phyloP scores from a whole-genome alignment of 805 yeast species.

The Kuraishia cidri region DNA sequence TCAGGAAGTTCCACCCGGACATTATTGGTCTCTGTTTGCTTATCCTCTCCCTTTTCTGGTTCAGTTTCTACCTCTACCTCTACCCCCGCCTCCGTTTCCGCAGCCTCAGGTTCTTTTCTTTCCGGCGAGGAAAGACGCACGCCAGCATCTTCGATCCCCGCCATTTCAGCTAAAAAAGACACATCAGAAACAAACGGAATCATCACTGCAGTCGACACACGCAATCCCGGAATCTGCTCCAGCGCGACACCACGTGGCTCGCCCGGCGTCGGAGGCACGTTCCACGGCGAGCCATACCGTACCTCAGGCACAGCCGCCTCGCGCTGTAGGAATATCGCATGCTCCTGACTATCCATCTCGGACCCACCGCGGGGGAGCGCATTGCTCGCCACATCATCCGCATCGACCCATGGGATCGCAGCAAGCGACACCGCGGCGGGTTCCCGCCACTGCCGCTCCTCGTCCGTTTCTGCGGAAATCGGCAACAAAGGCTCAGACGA shows the following conservation, averaged over 20 bases:
- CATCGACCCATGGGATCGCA: slow-evolving; percentile 2
- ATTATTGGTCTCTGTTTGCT: no score
- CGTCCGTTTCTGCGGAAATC: neutral
- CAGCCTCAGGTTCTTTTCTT: no score
- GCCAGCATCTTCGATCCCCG: no score
- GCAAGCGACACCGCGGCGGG: neutral
- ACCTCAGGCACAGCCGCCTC: neutral
- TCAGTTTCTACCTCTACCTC: no score
- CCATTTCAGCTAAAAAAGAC: no score
- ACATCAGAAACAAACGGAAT: no score
- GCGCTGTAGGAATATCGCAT: neutral
- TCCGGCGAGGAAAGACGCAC: no score
- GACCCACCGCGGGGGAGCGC: neutral
- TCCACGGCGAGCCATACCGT: neutral
- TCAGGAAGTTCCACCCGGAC: no score
- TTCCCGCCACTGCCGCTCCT: slow-evolving; percentile 2
- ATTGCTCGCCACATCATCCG: neutral
- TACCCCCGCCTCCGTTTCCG: no score
- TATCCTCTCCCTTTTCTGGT: no score
- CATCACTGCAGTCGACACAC: no score
- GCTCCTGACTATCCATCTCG: slow-evolving; percentile 1
- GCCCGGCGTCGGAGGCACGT: neutral
- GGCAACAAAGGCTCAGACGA: neutral
- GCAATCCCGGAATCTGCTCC: no score
- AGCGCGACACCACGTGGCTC: neutral